phyloP scores from a whole-genome alignment of 2,329 filamentous ascomycete genomes.

The Ambrosiella beaveri region DNA sequence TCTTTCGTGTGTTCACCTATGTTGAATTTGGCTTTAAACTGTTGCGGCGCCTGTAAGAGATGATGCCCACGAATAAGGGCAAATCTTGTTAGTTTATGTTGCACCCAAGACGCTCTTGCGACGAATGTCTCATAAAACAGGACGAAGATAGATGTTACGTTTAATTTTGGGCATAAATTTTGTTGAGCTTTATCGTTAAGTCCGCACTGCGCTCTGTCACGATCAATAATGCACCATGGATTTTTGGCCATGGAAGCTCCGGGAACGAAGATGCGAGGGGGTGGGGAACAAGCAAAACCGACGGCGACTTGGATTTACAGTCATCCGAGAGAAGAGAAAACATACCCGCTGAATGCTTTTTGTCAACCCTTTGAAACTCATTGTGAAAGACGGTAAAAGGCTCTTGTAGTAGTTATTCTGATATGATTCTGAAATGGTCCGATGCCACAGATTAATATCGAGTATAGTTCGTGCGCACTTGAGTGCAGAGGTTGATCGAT shows the following conservation, averaged over 20 bases:
- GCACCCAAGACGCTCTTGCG: too few species aligned
- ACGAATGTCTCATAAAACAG: too few species aligned
- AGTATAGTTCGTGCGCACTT: not conserved
- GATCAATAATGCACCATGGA: not conserved
- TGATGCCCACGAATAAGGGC: not conserved
- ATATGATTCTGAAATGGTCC: not conserved
- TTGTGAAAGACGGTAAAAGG: slow-evolving; percentile 24
- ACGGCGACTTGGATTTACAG: not conserved
- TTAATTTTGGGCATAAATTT: not conserved
- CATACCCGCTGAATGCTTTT: slow-evolving; percentile 76
- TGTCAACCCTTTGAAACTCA: slow-evolving; percentile 95
- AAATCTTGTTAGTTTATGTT: not conserved
- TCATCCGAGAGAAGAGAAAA: slow-evolving; percentile 9
- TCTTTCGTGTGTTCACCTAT: slow-evolving; percentile 93
- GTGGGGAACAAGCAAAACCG: not conserved
- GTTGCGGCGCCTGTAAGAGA: slow-evolving; percentile 56
- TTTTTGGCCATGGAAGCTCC: slow-evolving; percentile 7
- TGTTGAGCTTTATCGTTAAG: not conserved
- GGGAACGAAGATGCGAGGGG: not conserved
- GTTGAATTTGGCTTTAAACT: slow-evolving; percentile 82
- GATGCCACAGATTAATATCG: not conserved
- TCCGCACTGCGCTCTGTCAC: not conserved
- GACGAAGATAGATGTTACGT: too few species aligned
- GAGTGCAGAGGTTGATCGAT: not conserved
- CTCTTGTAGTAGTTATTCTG: not conserved